Evolutionary conservation across 1,284 basidiomycete genomes (phyloP).

Genomic region (Hymenochaete sp.): DNA sequence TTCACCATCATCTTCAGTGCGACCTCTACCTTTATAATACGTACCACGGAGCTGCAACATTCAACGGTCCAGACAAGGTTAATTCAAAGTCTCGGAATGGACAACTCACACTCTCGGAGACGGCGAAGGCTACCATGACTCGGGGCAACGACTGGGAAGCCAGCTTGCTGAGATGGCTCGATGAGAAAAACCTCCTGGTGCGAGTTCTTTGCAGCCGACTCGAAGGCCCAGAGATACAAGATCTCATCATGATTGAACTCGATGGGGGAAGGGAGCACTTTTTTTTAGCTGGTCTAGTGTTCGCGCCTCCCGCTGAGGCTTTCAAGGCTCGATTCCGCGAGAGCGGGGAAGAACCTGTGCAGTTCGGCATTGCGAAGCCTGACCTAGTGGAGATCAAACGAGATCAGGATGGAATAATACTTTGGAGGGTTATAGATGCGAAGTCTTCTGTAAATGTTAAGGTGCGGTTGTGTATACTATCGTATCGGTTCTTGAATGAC

Average conservation of each 20-base stretch:
- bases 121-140: slow-evolving; percentile 32
- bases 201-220: slow-evolving; percentile 29
- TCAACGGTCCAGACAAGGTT: too few species aligned
- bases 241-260: slow-evolving; percentile 35
- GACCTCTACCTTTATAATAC: slow-evolving; percentile 40
- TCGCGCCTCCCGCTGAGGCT: slow-evolving; percentile 31
- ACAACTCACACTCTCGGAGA: slow-evolving; percentile 23
- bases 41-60: slow-evolving; percentile 25
- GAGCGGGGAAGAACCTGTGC: slow-evolving; percentile 28
- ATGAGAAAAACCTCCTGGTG: slow-evolving; percentile 33
- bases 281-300: slow-evolving; percentile 39
- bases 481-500: slow-evolving; percentile 18
- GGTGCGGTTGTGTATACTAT: slow-evolving; percentile 18
- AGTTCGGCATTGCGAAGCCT: slow-evolving; percentile 39
- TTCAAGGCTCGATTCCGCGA: slow-evolving; percentile 29
- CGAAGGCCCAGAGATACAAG: slow-evolving; percentile 28
- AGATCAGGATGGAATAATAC: slow-evolving; percentile 28
- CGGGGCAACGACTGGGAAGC: slow-evolving; percentile 45
- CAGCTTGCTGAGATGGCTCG: slow-evolving; percentile 38
- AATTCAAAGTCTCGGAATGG: background rate
- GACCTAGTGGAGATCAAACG: slow-evolving; percentile 38
- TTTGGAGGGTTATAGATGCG: slow-evolving; percentile 46
- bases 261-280: slow-evolving; percentile 40
- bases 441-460: slow-evolving; percentile 38
- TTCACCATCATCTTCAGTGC: slow-evolving; percentile 37